Percentiles rank a stretch among this genome's conserved stretches.
Evolutionary conservation across 495 filamentous ascomycete species (phyloP).

Genomic region (Talaromyces ruber): DNA sequence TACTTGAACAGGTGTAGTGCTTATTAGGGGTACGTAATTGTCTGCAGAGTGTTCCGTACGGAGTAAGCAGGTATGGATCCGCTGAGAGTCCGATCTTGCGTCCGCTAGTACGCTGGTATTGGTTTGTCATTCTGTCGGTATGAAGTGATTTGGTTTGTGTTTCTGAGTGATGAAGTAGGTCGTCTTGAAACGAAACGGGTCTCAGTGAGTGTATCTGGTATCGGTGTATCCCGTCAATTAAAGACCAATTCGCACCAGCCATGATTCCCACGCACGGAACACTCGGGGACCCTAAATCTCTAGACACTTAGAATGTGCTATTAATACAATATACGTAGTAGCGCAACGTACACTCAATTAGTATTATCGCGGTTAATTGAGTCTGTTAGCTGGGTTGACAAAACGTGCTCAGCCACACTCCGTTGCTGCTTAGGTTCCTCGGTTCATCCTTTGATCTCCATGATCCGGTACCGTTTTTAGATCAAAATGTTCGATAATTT

Average conservation of each 20-base stretch:
- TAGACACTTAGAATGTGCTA: neutral
- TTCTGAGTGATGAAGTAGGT: neutral
- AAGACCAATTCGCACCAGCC: neutral
- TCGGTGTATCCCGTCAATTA: neutral
- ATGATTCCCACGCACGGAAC: neutral
- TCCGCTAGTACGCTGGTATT: too few species aligned
- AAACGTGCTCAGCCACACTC: neutral
- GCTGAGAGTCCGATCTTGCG: neutral
- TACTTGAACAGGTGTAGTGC: neutral
- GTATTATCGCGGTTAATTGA: neutral
- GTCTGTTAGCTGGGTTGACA: neutral
- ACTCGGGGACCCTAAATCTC: neutral
- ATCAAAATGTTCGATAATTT: neutral
- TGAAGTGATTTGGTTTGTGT: too few species aligned
- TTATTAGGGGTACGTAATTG: neutral
- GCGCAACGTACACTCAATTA: neutral
- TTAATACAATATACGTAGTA: neutral
- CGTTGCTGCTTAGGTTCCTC: neutral
- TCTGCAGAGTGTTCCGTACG: neutral
- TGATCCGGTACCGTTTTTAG: neutral
- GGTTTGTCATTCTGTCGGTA: too few species aligned
- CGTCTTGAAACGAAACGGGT: neutral
- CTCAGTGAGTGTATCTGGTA: too few species aligned
- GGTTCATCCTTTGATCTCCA: neutral
- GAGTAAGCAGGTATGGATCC: neutral